Conservation (phyloP, 257 asterid genomes). For the Solanum pinnatisectum region DNA sequence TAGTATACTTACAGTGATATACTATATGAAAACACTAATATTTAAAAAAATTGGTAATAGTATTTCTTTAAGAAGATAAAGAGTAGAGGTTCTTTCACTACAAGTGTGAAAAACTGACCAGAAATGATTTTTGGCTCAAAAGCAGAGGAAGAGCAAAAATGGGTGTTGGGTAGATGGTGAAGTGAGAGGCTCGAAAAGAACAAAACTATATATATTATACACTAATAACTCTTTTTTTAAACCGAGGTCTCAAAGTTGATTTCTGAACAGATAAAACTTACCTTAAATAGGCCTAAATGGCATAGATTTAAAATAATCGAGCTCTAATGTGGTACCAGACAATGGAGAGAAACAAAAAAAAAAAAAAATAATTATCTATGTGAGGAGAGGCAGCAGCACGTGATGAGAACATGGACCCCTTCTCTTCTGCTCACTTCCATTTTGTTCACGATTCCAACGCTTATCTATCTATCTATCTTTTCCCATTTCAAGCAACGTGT, state of each 20-base stretch:
- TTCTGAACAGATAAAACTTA: accelerated
- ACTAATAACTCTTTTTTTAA: neutral
- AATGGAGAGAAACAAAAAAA: too few relatives aligned
- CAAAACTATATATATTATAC: too few relatives aligned
- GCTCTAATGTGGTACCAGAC: neutral
- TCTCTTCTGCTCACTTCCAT: neutral
- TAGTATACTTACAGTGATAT: neutral
- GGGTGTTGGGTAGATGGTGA: neutral
- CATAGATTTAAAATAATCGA: accelerated
- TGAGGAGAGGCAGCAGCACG: slow-evolving; percentile 22
- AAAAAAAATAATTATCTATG: neutral
- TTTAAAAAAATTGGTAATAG: neutral
- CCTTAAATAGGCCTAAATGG: too few relatives aligned
- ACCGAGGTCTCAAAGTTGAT: too few relatives aligned
- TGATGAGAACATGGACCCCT: slow-evolving; percentile 26
- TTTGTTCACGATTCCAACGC: neutral
- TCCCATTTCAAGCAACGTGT: neutral
- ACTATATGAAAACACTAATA: neutral
- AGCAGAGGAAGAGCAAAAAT: neutral
- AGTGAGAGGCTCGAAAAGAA: neutral
- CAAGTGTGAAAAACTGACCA: neutral
- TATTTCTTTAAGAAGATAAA: neutral
- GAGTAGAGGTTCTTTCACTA: neutral
- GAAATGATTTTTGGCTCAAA: neutral
- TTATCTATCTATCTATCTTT: neutral